phyloP scores from a whole-genome alignment of 2,329 filamentous ascomycete species.

The Colletotrichum sp. region DNA sequence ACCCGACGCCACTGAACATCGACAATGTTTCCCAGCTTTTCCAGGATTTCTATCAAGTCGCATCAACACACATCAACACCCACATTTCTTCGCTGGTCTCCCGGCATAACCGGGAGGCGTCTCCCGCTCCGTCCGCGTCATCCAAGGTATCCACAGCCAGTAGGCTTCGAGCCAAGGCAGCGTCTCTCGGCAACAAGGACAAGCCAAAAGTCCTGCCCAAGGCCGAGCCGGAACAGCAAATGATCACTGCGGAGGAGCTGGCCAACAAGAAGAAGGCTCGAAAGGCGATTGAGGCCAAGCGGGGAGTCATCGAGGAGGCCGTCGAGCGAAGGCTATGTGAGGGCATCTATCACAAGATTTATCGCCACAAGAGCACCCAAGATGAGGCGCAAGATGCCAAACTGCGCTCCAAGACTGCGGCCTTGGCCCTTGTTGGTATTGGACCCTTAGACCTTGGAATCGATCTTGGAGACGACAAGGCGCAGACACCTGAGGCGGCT shows the following conservation, averaged over 20 bases:
- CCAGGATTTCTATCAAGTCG: constrained; percentile 89
- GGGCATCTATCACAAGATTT: constrained; percentile 85
- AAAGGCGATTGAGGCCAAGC: constrained; percentile 79
- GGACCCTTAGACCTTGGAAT: constrained; percentile 84
- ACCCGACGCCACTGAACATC: constrained; percentile 81
- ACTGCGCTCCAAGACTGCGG: constrained; percentile 90
- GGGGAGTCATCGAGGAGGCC: constrained; percentile 81
- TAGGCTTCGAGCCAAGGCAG: constrained; percentile 60
- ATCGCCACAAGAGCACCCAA: constrained; percentile 87
- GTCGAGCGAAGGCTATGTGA: constrained; percentile 88
- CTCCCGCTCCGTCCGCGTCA: constrained; percentile 58
- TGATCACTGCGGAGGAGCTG: constrained; percentile 89
- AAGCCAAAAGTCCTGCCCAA: constrained; percentile 48
- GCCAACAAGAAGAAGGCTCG: constrained; percentile 79
- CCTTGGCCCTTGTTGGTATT: constrained; percentile 89
- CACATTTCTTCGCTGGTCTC: constrained; percentile 84
- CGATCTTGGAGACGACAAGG: constrained; percentile 65
- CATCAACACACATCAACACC: constrained; percentile 82
- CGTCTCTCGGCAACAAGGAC: constrained; percentile 59
- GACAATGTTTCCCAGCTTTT: constrained; percentile 86
- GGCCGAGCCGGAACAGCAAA: constrained; percentile 70
- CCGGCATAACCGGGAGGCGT: constrained; percentile 72
- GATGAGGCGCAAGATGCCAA: constrained; percentile 97
- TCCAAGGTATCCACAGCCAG: constrained; percentile 62
- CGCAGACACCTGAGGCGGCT: constrained; percentile 60